Base-by-base conservation (phyloP, 2,329 filamentous ascomycete genomes). In the Fusarium mundagurra region DNA sequence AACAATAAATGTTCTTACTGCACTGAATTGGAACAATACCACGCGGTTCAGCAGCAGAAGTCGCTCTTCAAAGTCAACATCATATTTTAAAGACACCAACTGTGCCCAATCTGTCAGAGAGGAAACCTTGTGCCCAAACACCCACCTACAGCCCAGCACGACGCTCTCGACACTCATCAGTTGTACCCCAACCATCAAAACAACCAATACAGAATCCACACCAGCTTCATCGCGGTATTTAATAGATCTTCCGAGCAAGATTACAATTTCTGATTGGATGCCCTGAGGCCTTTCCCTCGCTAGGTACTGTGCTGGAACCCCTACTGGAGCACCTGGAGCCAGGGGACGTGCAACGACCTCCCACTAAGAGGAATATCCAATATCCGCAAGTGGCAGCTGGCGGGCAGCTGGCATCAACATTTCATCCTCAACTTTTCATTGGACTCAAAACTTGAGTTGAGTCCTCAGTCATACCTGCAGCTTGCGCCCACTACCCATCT, bases 391-490 rank as follows among this genome's bases (percentile, higher is more conserved):
- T 55, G 51, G 33, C 54, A 67, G 2, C 67, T 67, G 48, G 29
- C n/a, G 34, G 53, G 59, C 41, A 70, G 48, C 60, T 65, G 66
- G 36, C 60, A 47, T 22, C 29, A 33, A 38, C 20, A 17, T 31
- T n/a, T 10, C 1, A 8, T 41, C 45, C 50, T 62, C 27, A 39
- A 27, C 7, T 43, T 39, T 24, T 59, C 27, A n/a, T 17, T 22
- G 22, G 43, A 51, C 57, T 38, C 14, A 22, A 41, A 38, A 33
- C 13, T 31, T 31, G 33, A 38, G 34, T 22, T n/a, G 27, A 38
- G 13, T 29, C 54, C 57, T 60, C 24, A 38, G 43, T 34, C 57
- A 38, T 51, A 51, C 58, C 38, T 44, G 31, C 44, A 29, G 33
- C 22, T 38, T 51, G 31, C 22, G 44, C 29, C 14, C 17, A 6